Evolutionary conservation across 345 rosid genomes (phyloP).

Genomic region (Euphorbia peplus): DNA sequence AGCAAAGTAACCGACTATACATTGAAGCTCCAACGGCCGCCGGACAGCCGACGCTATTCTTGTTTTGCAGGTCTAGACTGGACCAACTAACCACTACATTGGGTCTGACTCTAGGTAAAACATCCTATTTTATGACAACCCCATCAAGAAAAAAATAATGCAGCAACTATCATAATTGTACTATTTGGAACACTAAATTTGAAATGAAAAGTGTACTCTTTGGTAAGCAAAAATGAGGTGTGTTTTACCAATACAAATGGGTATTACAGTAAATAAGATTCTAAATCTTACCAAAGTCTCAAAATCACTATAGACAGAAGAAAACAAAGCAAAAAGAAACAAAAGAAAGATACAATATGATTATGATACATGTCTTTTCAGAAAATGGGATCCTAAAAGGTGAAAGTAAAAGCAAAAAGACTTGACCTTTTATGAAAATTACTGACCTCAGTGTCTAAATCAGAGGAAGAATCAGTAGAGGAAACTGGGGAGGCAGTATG

Average conservation of each 20-base stretch:
- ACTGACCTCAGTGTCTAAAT: conserved; percentile 56
- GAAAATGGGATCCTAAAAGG: not conserved
- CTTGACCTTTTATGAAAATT: not conserved
- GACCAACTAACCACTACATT: too few relatives aligned
- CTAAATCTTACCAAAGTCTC: not conserved
- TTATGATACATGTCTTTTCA: not conserved
- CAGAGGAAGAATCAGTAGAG: conserved; percentile 45
- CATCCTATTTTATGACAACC: too few relatives aligned
- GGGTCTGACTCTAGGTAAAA: too few relatives aligned
- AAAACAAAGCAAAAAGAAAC: conserved; percentile 14
- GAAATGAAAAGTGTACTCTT: not conserved
- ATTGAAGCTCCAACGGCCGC: too few relatives aligned
- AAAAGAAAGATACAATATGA: not conserved
- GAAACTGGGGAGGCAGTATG: conserved; percentile 44
- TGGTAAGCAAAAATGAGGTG: not conserved
- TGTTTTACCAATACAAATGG: not conserved
- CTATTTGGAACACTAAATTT: too few relatives aligned
- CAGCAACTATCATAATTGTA: too few relatives aligned
- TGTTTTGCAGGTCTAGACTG: too few relatives aligned
- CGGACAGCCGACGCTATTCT: too few relatives aligned
- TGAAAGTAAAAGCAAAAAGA: not conserved
- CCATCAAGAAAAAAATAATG: not conserved
- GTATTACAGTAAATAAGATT: not conserved
- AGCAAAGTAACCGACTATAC: too few relatives aligned
- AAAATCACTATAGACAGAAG: not conserved